Percentiles rank a stretch among this genome's conserved stretches.
These are phyloP conservation scores for Cardamine occulta DNA, from an alignment of 345 rosid genomes.

Conservation along the genomic window DNA sequence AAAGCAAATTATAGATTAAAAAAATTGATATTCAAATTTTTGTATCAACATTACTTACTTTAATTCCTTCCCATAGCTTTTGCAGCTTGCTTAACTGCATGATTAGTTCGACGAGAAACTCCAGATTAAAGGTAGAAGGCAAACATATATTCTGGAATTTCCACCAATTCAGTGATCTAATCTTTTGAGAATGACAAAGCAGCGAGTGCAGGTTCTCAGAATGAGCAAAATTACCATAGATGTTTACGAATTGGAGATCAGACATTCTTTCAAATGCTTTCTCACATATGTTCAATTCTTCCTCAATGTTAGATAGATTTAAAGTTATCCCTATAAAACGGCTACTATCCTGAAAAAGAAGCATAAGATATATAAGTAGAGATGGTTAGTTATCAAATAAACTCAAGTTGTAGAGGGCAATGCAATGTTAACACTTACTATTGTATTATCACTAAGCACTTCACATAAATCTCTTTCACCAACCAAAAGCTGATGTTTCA, in stretches of 20 bases:
- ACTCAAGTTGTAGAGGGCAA: not conserved
- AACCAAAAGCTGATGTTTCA: constrained; percentile 19
- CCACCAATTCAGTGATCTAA: not conserved
- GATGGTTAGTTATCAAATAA: not conserved
- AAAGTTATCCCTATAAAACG: constrained; percentile 18
- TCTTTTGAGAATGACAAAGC: not conserved
- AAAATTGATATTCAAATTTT: not conserved
- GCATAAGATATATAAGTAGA: not conserved
- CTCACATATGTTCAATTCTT: not conserved
- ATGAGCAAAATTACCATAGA: not conserved
- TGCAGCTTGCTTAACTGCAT: not conserved
- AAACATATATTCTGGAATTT: not conserved
- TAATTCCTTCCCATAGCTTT: constrained; percentile 24
- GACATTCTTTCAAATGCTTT: constrained; percentile 12
- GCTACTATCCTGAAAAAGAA: constrained; percentile 22
- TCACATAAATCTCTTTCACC: not conserved
- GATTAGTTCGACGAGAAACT: not conserved
- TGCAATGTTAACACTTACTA: constrained; percentile 9
- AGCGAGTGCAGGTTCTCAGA: not conserved
- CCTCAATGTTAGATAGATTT: too few relatives aligned
- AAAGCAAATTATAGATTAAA: not conserved
- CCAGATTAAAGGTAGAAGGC: constrained; percentile 1
- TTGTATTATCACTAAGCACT: not conserved
- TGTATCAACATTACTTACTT: not conserved
- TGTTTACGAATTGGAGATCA: constrained; percentile 14